phyloP scores from a whole-genome alignment of 495 filamentous ascomycete species.

The Ascodesmis nigricans region DNA sequence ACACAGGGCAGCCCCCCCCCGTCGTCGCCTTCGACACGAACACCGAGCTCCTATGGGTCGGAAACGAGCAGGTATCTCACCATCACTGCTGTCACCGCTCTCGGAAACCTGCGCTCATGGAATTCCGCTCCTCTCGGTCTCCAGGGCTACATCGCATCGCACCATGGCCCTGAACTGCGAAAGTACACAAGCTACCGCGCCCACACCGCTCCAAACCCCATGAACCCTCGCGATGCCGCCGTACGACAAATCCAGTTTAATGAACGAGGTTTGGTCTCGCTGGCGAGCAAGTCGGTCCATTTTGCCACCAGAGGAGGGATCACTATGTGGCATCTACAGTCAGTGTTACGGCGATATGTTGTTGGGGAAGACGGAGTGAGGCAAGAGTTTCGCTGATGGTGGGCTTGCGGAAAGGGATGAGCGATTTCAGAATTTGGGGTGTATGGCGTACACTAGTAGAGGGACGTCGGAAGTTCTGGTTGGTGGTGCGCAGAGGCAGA shows the following conservation, averaged over 20 bases:
- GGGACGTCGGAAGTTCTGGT: conserved; percentile 60
- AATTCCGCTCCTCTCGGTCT: background rate
- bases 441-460: conserved; percentile 85
- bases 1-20: too few relatives aligned
- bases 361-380: background rate
- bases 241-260: conserved; percentile 24
- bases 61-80: conserved; percentile 58
- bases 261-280: conserved; percentile 28
- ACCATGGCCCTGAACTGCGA: conserved; percentile 59
- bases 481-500: conserved; percentile 61
- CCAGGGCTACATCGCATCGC: conserved; percentile 37
- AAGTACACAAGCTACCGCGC: conserved; percentile 32
- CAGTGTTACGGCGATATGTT: conserved; percentile 5
- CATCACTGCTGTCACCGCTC: background rate
- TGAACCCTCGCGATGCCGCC: conserved; percentile 11
- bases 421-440: conserved; percentile 61
- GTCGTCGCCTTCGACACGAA: conserved; percentile 59
- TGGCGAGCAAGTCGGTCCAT: conserved; percentile 32
- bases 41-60: conserved; percentile 78
- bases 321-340: conserved; percentile 66
- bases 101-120: background rate
- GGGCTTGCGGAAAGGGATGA: conserved; percentile 29
- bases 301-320: conserved; percentile 61
- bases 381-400: conserved; percentile 2
- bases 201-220: conserved; percentile 9